These are phyloP conservation scores for Allium fistulosum DNA, from an alignment of 106 monocot genomes.

Conservation along the genomic window DNA sequence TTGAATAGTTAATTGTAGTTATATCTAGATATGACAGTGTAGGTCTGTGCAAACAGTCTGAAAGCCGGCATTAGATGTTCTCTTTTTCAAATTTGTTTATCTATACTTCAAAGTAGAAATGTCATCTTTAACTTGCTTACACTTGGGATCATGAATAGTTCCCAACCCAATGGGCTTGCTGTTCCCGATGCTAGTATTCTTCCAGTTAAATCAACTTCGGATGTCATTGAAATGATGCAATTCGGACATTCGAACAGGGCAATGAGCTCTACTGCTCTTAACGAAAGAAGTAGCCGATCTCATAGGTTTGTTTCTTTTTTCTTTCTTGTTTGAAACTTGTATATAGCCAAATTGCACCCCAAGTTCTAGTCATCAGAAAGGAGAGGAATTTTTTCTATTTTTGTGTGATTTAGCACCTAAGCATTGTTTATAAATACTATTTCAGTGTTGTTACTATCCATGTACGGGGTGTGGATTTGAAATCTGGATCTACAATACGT, in stretches of 20 bases:
- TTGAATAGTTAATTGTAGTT: no score
- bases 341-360: neutral
- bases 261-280: slow-evolving; percentile 85
- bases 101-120: neutral
- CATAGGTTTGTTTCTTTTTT: slow-evolving; percentile 48
- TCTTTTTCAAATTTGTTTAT: neutral
- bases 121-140: slow-evolving; percentile 54
- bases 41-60: no score
- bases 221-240: slow-evolving; percentile 80
- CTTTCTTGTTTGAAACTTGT: neutral
- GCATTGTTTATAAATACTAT: neutral
- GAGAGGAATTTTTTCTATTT: neutral
- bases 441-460: slow-evolving; percentile 88
- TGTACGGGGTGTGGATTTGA: slow-evolving; percentile 74
- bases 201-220: slow-evolving; percentile 71
- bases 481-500: slow-evolving; percentile 58
- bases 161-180: slow-evolving; percentile 84
- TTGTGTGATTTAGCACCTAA: no score
- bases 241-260: slow-evolving; percentile 80
- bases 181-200: slow-evolving; percentile 93
- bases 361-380: no score
- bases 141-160: slow-evolving; percentile 79
- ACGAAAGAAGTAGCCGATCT: slow-evolving; percentile 95
- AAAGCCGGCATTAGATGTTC: no score
- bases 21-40: no score